Percentiles rank a stretch among this genome's conserved stretches.
Evolutionary conservation across 2,329 filamentous ascomycete genomes (phyloP).

Genomic region (Colletotrichum limetticola): DNA sequence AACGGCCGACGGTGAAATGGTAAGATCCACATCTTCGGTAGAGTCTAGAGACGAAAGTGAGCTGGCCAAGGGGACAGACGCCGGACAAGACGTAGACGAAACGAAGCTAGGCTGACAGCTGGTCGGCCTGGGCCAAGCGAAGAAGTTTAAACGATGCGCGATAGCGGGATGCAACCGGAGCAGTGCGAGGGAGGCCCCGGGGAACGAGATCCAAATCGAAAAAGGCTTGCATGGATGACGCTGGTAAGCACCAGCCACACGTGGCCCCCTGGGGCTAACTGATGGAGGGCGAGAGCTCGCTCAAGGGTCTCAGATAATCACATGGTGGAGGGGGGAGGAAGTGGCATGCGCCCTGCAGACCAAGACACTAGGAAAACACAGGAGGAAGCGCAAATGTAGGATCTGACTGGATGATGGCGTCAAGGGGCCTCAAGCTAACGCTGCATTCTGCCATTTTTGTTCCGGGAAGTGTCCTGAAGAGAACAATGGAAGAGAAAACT

Average conservation of each 20-base stretch:
- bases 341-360: conserved; percentile 24
- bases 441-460: background rate
- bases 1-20: background rate
- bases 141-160: conserved; percentile 19
- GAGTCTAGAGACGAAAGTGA: background rate
- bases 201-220: background rate
- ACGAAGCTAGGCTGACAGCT: conserved; percentile 26
- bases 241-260: conserved; percentile 17
- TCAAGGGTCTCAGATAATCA: conserved; percentile 27
- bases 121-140: background rate
- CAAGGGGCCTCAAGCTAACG: background rate
- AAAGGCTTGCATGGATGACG: background rate
- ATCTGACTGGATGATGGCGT: background rate
- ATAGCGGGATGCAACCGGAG: conserved; percentile 7
- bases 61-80: conserved; percentile 23
- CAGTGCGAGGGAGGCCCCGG: background rate
- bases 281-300: conserved; percentile 5
- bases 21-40: background rate
- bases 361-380: conserved; percentile 9
- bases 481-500: background rate
- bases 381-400: background rate
- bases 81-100: conserved; percentile 26
- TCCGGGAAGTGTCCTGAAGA: background rate
- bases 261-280: background rate
- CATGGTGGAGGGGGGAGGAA: conserved; percentile 1